Conservation (phyloP, 495 filamentous ascomycete genomes). For the Neurospora cerealis region DNA sequence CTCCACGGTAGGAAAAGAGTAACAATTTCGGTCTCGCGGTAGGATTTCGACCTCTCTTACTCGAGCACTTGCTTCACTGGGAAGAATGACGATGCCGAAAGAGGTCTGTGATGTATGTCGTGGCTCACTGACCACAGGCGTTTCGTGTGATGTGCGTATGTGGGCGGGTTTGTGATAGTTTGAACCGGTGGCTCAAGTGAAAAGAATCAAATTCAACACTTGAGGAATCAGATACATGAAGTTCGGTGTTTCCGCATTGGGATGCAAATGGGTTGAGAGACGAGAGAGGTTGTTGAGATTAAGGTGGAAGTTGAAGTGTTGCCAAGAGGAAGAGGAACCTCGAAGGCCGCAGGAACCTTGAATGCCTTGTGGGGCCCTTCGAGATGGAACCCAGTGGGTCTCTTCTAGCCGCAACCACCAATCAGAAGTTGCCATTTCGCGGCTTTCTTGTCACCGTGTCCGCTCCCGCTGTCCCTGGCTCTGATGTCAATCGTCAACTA, state of each 20-base stretch:
- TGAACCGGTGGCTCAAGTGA: no score
- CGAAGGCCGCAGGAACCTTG: neutral
- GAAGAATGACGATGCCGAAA: no score
- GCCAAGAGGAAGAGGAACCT: neutral
- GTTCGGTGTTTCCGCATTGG: neutral
- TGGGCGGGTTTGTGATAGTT: no score
- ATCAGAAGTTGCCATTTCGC: constrained; percentile 14
- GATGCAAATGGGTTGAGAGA: neutral
- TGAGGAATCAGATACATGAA: no score
- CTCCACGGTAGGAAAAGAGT: no score
- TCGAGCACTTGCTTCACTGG: no score
- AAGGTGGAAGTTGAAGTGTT: neutral
- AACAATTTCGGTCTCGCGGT: no score
- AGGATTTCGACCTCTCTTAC: no score
- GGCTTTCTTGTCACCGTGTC: neutral
- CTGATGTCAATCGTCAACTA: neutral
- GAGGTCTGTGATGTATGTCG: no score
- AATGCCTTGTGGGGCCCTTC: neutral
- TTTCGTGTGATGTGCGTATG: no score
- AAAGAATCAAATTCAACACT: no score
- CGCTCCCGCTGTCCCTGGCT: neutral
- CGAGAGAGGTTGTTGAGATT: neutral
- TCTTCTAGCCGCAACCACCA: neutral
- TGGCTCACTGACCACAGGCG: no score
- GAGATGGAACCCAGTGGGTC: neutral